These are phyloP conservation scores for Paramecium tetraurelia DNA, from an alignment of 73 alveolate species.

Conservation along the genomic window DNA sequence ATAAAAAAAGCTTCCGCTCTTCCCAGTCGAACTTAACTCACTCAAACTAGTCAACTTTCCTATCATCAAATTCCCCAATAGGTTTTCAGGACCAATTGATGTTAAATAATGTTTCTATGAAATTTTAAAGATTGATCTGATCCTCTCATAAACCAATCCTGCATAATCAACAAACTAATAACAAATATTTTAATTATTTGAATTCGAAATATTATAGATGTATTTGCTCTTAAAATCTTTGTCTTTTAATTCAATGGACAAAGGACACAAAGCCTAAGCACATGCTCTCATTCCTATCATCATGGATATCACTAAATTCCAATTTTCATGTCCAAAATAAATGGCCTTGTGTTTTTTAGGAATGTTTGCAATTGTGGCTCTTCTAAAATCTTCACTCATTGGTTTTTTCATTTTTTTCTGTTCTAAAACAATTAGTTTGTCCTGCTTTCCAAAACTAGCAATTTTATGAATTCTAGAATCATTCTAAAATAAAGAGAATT, in stretches of 20 bases:
- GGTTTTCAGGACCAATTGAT: conserved; percentile 75
- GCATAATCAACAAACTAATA: conserved; percentile 82
- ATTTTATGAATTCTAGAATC: neutral
- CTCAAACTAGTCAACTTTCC: conserved; percentile 57
- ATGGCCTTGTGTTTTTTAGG: conserved; percentile 22
- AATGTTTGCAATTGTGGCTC: neutral
- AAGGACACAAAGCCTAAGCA: conserved; percentile 62
- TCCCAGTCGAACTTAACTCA: conserved; percentile 82
- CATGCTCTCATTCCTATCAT: conserved; percentile 91
- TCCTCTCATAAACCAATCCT: conserved; percentile 77
- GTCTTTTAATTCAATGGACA: neutral
- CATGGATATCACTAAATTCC: conserved; percentile 80
- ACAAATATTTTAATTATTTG: neutral
- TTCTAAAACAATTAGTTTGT: neutral
- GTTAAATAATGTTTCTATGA: conserved; percentile 59
- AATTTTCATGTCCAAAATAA: conserved; percentile 76
- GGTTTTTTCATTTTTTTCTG: neutral
- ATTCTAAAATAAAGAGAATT: neutral
- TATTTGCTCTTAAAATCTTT: neutral
- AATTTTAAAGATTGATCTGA: conserved; percentile 70
- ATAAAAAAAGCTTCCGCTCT: conserved; percentile 95
- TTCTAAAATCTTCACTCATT: neutral
- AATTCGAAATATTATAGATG: conserved; percentile 54
- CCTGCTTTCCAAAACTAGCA: conserved; percentile 13
- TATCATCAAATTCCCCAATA: conserved; percentile 65